These are phyloP conservation scores for Cenchrus purpureus DNA, from an alignment of 176 grass and related monocot species.

Conservation along the genomic window DNA sequence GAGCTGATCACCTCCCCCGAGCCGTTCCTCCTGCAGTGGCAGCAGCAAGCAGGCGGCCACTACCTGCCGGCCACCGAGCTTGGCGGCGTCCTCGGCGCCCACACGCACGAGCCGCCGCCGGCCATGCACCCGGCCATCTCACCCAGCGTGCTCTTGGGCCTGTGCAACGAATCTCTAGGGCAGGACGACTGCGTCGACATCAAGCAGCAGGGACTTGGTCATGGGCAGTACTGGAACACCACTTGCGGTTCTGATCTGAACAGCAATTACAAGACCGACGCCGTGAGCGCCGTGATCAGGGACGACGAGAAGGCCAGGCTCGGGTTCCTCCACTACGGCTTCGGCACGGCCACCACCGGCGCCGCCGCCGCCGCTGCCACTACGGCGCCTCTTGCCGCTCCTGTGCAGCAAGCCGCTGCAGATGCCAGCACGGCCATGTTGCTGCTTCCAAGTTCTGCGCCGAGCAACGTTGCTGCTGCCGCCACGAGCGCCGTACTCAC, in stretches of 20 bases:
- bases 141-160: constrained; percentile 3
- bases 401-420: constrained; percentile 11
- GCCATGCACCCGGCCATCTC: not conserved
- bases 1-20: constrained; percentile 39
- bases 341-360: constrained; percentile 1
- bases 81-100: constrained; percentile 45
- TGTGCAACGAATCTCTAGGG: constrained; percentile 46
- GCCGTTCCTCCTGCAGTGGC: constrained; percentile 41
- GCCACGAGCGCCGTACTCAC: constrained; percentile 39
- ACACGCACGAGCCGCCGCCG: not conserved
- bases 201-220: constrained; percentile 20
- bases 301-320: constrained; percentile 55
- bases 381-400: not conserved
- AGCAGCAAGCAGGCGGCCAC: constrained; percentile 24
- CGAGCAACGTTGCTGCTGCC: constrained; percentile 5
- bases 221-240: constrained; percentile 3
- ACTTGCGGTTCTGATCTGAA: not conserved
- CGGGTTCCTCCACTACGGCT: constrained; percentile 52
- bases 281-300: constrained; percentile 43
- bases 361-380: not conserved
- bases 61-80: constrained; percentile 61
- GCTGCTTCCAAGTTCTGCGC: constrained; percentile 28
- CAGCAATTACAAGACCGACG: constrained; percentile 40
- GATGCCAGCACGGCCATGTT: not conserved
- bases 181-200: constrained; percentile 27